Conservation (phyloP, 192 early-diverging fungal species). For the Coemansia sp. region DNA sequence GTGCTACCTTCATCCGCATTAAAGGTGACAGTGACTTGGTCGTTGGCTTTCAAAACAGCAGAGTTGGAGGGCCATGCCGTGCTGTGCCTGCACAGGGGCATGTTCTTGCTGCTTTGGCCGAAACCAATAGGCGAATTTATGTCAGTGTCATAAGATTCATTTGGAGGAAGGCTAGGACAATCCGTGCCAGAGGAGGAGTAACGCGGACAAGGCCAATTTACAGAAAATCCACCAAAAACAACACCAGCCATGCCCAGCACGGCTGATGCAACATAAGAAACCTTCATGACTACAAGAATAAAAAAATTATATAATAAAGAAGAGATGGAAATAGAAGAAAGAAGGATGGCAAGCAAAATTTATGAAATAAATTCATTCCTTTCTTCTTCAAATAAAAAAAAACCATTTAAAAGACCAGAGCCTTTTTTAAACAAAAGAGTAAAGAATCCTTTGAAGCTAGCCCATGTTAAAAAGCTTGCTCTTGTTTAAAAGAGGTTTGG, state of each 20-base stretch:
- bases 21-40: conserved; percentile 53
- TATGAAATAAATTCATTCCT: background rate
- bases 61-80: conserved; percentile 31
- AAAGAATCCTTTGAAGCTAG: no score
- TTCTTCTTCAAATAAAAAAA: background rate
- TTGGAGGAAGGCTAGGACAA: conserved; percentile 1
- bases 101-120: background rate
- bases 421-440: no score
- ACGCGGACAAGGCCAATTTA: background rate
- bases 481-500: no score
- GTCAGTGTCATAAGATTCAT: conserved; percentile 4
- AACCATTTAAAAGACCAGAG: no score
- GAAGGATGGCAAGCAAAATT: conserved; percentile 5
- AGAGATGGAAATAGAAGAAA: conserved; percentile 3
- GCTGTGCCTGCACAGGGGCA: conserved; percentile 36
- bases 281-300: conserved; percentile 7
- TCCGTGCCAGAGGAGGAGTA: conserved; percentile 3
- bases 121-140: conserved; percentile 14
- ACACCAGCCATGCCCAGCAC: conserved; percentile 9
- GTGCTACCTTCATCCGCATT: conserved; percentile 23
- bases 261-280: background rate
- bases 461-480: no score
- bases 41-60: conserved; percentile 53
- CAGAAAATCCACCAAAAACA: background rate
- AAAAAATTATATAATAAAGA: background rate